Conservation (phyloP, 2,329 filamentous ascomycete species). For the Colletotrichum limetticola region DNA sequence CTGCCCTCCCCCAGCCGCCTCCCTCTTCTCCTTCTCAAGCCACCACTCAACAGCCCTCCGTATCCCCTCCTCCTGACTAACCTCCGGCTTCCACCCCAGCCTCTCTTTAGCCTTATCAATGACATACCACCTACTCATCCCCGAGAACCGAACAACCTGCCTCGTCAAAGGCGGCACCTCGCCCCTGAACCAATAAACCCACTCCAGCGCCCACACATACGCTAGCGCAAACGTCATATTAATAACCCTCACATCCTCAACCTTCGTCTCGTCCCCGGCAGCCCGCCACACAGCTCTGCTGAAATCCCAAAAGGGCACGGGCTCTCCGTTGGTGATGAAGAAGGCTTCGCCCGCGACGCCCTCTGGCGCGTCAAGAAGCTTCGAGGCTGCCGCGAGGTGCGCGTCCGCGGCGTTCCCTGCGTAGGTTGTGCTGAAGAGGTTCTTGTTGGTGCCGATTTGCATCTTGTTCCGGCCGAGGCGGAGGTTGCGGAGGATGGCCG, state of each 20-base stretch:
- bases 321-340: slow-evolving; percentile 73
- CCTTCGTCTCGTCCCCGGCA: slow-evolving; percentile 26
- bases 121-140: slow-evolving; percentile 45
- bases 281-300: slow-evolving; percentile 64
- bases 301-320: slow-evolving; percentile 72
- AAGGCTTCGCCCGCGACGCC: slow-evolving; percentile 69
- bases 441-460: slow-evolving; percentile 69
- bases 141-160: slow-evolving; percentile 42
- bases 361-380: slow-evolving; percentile 58
- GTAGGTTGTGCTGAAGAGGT: slow-evolving; percentile 75
- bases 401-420: slow-evolving; percentile 72
- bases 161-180: slow-evolving; percentile 42
- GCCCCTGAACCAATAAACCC: slow-evolving; percentile 39
- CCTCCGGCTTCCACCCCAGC: slow-evolving; percentile 43
- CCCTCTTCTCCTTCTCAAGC: slow-evolving; percentile 28
- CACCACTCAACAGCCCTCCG: slow-evolving; percentile 39
- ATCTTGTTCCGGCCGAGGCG: slow-evolving; percentile 65
- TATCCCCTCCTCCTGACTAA: slow-evolving; percentile 43
- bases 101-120: slow-evolving; percentile 45
- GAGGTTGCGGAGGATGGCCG: slow-evolving; percentile 65
- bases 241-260: slow-evolving; percentile 22
- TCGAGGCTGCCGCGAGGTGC: slow-evolving; percentile 68
- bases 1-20: neutral
- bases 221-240: neutral
- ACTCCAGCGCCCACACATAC: slow-evolving; percentile 39